Evolutionary conservation across 108 stramenopile species (phyloP), one percentile per base, ranked within the genome.

Genomic region (Stephanodiscus triporus): DNA sequence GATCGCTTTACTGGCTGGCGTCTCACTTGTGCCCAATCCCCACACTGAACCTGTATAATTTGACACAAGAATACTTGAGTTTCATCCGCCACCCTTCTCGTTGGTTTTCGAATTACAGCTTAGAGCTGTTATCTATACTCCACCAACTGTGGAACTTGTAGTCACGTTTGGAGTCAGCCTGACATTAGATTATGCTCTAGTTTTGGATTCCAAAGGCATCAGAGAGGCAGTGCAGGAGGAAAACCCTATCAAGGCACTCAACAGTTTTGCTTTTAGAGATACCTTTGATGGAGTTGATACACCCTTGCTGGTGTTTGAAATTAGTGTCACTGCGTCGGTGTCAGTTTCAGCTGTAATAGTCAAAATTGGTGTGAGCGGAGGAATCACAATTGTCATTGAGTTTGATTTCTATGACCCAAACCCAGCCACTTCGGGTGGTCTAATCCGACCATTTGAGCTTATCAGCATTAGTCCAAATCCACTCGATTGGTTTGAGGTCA

Each of bases 401-500:
- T 62, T 75, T 29, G 79, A 80, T 53, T 54, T 80, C 13, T 80
- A 68, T 45, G 79, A 80, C 48, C 79, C 79, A 19, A 67, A 57
- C 58, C 79, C 79, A 38, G 40, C 27, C 6, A 69, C 40, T 19
- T 68, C 66, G 23, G 59, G 67, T 62, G 79, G 79, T 32, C 58
- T 80, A 20, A 55, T 80, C 10, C 73, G 79, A 27, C 79, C 79
- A 6, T 80, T 62, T 37, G 67, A 80, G 47, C 24, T 80, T 10
- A 37, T 80, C 22, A 49, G 20, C 20, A 37, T 58, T 22, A 55
- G 70, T 19, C 30, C 22, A 24, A 67, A 40, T 10, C 78, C 78
- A 26, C n/a, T 69, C 13, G 67, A 80, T 53, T 80, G 79, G 79
- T 80, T 80, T 62, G 79, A 80, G 68, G 60, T 80, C 38, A 66